phyloP scores from a whole-genome alignment of 495 filamentous ascomycete species.

The Cenococcum geophilum region DNA sequence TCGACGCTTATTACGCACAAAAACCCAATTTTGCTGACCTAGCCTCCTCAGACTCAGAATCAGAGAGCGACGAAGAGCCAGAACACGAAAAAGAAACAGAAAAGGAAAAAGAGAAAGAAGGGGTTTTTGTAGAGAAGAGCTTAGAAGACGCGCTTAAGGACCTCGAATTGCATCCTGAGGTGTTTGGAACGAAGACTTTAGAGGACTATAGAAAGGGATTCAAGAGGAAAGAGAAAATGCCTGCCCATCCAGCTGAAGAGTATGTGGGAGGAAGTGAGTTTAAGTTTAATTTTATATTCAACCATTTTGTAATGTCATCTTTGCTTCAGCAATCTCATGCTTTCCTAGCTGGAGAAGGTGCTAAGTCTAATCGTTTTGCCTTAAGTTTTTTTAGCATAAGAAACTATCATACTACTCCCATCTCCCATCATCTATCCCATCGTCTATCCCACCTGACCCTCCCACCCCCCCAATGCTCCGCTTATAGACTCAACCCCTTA shows the following conservation, averaged over 20 bases:
- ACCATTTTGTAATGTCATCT: neutral
- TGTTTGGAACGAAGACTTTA: too few relatives aligned
- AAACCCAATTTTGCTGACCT: slow-evolving; percentile 13
- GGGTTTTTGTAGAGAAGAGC: too few relatives aligned
- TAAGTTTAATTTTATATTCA: too few relatives aligned
- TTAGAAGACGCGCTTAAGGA: too few relatives aligned
- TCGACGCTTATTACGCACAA: slow-evolving; percentile 18
- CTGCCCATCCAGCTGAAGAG: slow-evolving; percentile 41
- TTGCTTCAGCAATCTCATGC: neutral
- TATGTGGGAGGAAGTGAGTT: slow-evolving; percentile 31
- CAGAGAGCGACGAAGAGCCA: neutral
- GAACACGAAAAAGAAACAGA: neutral
- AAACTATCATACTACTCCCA: neutral
- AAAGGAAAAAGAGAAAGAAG: neutral
- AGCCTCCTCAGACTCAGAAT: neutral
- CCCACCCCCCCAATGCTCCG: neutral
- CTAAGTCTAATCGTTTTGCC: neutral
- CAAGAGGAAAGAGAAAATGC: slow-evolving; percentile 32
- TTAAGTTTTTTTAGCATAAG: neutral
- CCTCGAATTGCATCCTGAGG: too few relatives aligned
- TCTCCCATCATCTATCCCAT: too few relatives aligned
- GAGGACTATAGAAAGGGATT: neutral
- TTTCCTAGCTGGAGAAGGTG: neutral
- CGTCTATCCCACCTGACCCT: neutral
- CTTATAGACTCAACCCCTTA: neutral